phyloP scores from a whole-genome alignment of 2,329 filamentous ascomycete genomes.

The Fusarium verticillioides region DNA sequence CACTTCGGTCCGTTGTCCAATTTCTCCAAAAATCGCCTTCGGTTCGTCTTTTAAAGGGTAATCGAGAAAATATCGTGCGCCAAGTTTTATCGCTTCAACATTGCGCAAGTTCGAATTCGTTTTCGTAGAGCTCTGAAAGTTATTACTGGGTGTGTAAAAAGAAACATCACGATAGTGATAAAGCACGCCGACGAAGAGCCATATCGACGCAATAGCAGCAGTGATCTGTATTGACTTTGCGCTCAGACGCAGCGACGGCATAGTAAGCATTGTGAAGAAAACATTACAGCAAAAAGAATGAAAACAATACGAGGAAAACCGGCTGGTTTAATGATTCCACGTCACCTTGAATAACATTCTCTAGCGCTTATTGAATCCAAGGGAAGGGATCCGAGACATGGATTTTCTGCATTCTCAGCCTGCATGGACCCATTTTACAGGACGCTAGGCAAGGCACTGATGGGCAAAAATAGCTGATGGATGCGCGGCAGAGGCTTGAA shows the following conservation, averaged over 20 bases:
- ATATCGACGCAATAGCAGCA: slow-evolving; percentile 14
- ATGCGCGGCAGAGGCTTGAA: neutral
- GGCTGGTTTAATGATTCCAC: neutral
- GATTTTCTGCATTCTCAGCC: neutral
- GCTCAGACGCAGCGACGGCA: slow-evolving; percentile 9
- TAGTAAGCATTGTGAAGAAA: slow-evolving; percentile 10
- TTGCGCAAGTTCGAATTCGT: neutral
- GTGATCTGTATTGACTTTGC: slow-evolving; percentile 21
- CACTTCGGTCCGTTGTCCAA: slow-evolving; percentile 45
- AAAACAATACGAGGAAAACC: neutral
- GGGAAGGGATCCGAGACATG: neutral
- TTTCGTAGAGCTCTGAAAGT: neutral
- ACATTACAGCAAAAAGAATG: neutral
- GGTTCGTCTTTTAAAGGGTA: slow-evolving; percentile 46
- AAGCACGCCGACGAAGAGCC: slow-evolving; percentile 15
- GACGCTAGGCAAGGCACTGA: neutral
- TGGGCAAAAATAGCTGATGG: neutral
- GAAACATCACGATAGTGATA: slow-evolving; percentile 15
- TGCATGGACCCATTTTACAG: neutral
- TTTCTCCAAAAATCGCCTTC: slow-evolving; percentile 48
- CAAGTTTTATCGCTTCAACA: slow-evolving; percentile 13
- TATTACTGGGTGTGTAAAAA: neutral
- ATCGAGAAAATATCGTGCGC: slow-evolving; percentile 43
- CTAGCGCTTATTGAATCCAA: neutral
- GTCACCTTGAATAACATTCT: neutral